Evolutionary conservation across 306 rosid genomes (phyloP).

Genomic region (Spatholobus suberectus): DNA sequence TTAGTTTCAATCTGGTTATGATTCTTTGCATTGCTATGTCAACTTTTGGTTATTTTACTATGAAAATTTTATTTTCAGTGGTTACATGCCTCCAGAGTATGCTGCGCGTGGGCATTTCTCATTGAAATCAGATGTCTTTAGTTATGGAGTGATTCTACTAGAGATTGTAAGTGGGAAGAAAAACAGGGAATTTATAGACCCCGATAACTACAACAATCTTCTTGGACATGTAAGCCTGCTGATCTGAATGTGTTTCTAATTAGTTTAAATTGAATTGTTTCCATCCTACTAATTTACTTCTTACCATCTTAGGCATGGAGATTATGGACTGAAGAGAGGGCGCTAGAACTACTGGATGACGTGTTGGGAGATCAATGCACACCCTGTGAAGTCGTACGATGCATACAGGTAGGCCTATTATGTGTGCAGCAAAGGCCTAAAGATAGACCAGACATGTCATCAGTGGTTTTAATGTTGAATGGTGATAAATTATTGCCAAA

Average conservation of each 20-base stretch:
- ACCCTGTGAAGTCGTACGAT: neutral
- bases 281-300: neutral
- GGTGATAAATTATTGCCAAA: neutral
- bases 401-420: neutral
- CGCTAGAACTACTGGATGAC: neutral
- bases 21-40: neutral
- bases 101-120: neutral
- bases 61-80: neutral
- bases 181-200: neutral
- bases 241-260: neutral
- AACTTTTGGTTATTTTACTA: too few species aligned
- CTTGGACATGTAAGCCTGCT: constrained; percentile 4
- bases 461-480: neutral
- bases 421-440: neutral
- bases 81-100: neutral
- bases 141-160: neutral
- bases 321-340: neutral
- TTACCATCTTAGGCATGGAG: neutral
- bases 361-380: neutral
- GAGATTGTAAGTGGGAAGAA: neutral
- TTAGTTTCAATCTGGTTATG: neutral
- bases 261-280: neutral
- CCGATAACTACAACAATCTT: neutral
- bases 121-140: neutral
- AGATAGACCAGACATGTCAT: neutral